A percentile compares a stretch with the other conserved stretches of the same genome.
Conservation (phyloP, 2,329 filamentous ascomycete species). For the Pestalotiopsis sp. region DNA sequence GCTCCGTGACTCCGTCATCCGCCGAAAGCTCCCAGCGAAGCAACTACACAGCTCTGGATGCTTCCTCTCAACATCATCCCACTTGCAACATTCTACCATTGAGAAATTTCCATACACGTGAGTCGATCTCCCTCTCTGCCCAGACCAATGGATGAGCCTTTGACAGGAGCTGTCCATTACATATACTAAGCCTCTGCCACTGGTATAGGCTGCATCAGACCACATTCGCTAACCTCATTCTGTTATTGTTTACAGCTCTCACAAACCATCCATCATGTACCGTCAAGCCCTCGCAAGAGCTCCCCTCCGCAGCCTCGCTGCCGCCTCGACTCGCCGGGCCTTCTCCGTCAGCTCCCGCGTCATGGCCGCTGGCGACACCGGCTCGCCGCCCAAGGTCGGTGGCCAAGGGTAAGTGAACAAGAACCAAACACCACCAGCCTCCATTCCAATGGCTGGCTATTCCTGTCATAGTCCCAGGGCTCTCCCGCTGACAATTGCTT, state of each 20-base stretch:
- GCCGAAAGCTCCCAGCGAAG: not conserved
- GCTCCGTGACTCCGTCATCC: constrained; percentile 9
- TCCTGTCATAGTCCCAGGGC: not conserved
- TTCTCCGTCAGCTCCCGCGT: constrained; percentile 66
- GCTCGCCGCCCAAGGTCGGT: constrained; percentile 57
- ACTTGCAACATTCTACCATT: not conserved
- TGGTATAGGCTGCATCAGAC: not conserved
- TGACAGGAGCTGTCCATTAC: not conserved
- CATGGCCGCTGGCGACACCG: constrained; percentile 74
- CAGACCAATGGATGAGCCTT: not conserved
- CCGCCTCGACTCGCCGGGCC: constrained; percentile 51
- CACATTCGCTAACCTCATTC: not conserved
- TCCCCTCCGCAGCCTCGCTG: constrained; percentile 55
- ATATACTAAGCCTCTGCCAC: not conserved
- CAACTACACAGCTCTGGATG: constrained; percentile 6
- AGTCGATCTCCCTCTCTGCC: not conserved
- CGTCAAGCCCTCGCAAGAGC: constrained; percentile 64
- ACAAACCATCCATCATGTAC: constrained; percentile 58
- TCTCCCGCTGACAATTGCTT: constrained; percentile 16
- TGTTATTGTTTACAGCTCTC: not conserved
- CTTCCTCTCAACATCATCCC: not conserved
- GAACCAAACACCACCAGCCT: not conserved
- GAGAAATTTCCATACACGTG: not conserved
- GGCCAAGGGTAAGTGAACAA: constrained; percentile 52
- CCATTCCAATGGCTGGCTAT: not conserved